These are phyloP conservation scores for Lepidium africanum DNA, from an alignment of 345 rosid species.

Conservation along the genomic window DNA sequence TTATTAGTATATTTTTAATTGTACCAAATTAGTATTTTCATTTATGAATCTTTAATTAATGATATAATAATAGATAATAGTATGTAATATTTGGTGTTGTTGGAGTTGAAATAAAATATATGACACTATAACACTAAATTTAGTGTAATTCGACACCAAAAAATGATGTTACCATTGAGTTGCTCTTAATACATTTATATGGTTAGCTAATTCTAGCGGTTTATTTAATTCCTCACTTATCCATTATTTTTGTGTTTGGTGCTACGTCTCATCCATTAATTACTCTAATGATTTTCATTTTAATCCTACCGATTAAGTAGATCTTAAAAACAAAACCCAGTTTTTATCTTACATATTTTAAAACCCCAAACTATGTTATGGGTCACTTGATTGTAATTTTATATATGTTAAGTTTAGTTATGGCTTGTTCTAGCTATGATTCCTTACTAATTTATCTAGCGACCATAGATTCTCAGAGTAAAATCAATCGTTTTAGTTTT, in stretches of 20 bases:
- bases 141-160: too few relatives aligned
- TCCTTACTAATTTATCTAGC: too few relatives aligned
- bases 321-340: not conserved
- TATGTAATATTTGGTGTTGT: too few relatives aligned
- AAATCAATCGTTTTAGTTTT: not conserved
- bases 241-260: conserved; percentile 4
- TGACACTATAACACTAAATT: too few relatives aligned
- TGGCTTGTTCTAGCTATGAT: not conserved
- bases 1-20: too few relatives aligned
- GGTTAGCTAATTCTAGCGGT: conserved; percentile 23
- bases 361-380: not conserved
- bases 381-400: not conserved
- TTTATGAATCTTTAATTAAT: too few relatives aligned
- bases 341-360: not conserved
- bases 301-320: not conserved
- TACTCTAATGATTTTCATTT: not conserved
- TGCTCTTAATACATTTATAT: conserved; percentile 5
- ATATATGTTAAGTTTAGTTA: not conserved
- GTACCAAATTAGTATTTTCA: too few relatives aligned
- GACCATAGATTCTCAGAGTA: not conserved
- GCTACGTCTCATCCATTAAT: not conserved
- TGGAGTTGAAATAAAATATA: too few relatives aligned
- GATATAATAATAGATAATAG: too few relatives aligned
- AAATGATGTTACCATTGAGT: too few relatives aligned
- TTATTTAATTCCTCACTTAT: not conserved